These are phyloP conservation scores for Retiboletus flavoniger DNA, from an alignment of 1,284 basidiomycete genomes.

Conservation along the genomic window DNA sequence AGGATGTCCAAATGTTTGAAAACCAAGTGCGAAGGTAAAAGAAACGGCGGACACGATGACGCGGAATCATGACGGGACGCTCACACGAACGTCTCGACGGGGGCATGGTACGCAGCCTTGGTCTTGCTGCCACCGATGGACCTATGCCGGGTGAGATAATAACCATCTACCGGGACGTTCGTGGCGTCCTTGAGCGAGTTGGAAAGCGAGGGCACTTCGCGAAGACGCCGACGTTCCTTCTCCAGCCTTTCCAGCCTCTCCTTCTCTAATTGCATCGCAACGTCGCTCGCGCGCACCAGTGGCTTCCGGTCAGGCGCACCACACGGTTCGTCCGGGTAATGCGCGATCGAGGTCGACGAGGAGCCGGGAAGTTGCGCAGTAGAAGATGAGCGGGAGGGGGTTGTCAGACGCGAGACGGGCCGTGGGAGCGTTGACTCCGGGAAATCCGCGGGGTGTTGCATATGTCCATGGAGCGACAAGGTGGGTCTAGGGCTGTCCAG, in stretches of 20 bases:
- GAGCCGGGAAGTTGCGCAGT: constrained; percentile 10
- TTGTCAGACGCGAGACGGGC: constrained; percentile 20
- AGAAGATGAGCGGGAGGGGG: constrained; percentile 25
- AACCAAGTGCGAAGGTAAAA: not conserved
- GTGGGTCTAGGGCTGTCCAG: constrained; percentile 31
- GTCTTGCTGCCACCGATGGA: constrained; percentile 18
- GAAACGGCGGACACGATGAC: not conserved
- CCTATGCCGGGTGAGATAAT: constrained; percentile 20
- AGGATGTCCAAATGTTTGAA: constrained; percentile 20
- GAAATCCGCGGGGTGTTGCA: constrained; percentile 23
- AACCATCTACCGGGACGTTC: constrained; percentile 21
- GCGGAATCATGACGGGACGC: not conserved
- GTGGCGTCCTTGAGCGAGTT: constrained; percentile 33
- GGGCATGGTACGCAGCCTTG: constrained; percentile 11
- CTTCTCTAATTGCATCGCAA: constrained; percentile 35
- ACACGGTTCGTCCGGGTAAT: constrained; percentile 21
- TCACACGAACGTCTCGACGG: constrained; percentile 23
- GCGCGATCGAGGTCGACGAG: constrained; percentile 13
- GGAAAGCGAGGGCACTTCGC: constrained; percentile 15
- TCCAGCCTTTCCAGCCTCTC: constrained; percentile 28
- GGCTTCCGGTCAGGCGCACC: constrained; percentile 22
- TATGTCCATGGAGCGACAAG: constrained; percentile 25
- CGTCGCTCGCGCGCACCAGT: constrained; percentile 36
- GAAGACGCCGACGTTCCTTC: constrained; percentile 30
- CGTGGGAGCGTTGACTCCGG: constrained; percentile 24